These are phyloP conservation scores for cucumber (Cucumis sativus) DNA, from an alignment of 306 rosid genomes.

Conservation along the genomic window DNA sequence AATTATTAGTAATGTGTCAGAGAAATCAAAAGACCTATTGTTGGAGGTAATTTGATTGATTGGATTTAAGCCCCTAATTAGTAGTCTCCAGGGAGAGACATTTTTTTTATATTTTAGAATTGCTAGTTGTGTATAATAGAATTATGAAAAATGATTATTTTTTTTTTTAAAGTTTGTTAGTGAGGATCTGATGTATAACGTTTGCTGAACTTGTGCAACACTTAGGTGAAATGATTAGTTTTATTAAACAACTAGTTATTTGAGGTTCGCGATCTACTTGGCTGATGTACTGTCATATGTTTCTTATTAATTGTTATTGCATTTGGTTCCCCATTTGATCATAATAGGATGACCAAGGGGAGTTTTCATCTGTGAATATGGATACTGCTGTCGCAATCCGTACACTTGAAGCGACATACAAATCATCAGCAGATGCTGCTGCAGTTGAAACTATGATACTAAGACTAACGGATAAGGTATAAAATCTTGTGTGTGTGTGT, in stretches of 20 bases:
- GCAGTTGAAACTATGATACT: conserved; percentile 83
- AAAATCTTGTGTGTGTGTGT: background rate
- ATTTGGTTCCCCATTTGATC: conserved; percentile 1
- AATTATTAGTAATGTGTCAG: background rate
- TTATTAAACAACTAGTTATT: background rate
- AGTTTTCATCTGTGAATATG: conserved; percentile 93
- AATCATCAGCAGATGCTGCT: conserved; percentile 89
- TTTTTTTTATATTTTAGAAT: background rate
- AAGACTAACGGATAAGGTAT: conserved; percentile 80
- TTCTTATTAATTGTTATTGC: background rate
- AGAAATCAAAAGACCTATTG: background rate
- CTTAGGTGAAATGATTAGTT: background rate
- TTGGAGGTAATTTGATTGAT: background rate
- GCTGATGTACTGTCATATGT: background rate
- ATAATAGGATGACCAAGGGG: conserved; percentile 87
- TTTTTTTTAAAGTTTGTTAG: background rate
- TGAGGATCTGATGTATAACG: background rate
- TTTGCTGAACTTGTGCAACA: background rate
- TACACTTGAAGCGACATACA: conserved; percentile 94
- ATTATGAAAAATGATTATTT: background rate
- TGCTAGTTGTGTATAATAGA: background rate
- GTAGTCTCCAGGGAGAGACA: background rate
- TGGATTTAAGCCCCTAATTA: background rate
- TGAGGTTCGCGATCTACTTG: background rate
- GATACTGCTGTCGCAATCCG: conserved; percentile 99